Percentiles rank a stretch among this genome's conserved stretches.
Conservation (phyloP, 768 basidiomycete species). For the Suillus clintonianus region DNA sequence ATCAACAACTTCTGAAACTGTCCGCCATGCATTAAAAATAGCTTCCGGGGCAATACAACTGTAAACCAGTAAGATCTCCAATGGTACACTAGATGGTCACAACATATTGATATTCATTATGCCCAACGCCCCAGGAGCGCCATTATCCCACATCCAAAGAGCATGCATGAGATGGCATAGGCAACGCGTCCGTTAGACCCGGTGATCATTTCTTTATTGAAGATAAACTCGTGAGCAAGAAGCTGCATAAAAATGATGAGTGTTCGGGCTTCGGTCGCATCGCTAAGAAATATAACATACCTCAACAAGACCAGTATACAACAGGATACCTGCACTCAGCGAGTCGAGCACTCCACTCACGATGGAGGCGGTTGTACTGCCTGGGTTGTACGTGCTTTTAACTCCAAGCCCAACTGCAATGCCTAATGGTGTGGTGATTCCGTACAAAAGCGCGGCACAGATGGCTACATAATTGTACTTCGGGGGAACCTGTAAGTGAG, state of each 20-base stretch:
- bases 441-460: conserved; percentile 64
- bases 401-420: conserved; percentile 84
- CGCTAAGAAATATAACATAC: conserved; percentile 35
- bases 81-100: not conserved
- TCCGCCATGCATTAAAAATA: not conserved
- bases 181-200: conserved; percentile 62
- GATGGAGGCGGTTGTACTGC: conserved; percentile 70
- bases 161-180: conserved; percentile 77
- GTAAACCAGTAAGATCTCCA: not conserved
- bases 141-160: conserved; percentile 88
- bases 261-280: not conserved
- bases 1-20: not conserved
- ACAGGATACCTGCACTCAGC: conserved; percentile 81
- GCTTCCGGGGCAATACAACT: not conserved
- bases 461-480: conserved; percentile 59
- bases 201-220: conserved; percentile 84
- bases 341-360: conserved; percentile 87
- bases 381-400: conserved; percentile 79
- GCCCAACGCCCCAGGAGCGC: conserved; percentile 90
- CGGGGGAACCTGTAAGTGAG: conserved; percentile 64
- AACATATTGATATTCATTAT: conserved; percentile 33
- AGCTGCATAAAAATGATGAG: conserved; percentile 47
- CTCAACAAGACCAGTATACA: conserved; percentile 89
- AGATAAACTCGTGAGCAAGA: conserved; percentile 92
- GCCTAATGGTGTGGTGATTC: conserved; percentile 82